Evolutionary conservation across 2,329 filamentous ascomycete genomes (phyloP), one percentile per base, ranked within the genome.

Genomic region (Botrytis deweyae): DNA sequence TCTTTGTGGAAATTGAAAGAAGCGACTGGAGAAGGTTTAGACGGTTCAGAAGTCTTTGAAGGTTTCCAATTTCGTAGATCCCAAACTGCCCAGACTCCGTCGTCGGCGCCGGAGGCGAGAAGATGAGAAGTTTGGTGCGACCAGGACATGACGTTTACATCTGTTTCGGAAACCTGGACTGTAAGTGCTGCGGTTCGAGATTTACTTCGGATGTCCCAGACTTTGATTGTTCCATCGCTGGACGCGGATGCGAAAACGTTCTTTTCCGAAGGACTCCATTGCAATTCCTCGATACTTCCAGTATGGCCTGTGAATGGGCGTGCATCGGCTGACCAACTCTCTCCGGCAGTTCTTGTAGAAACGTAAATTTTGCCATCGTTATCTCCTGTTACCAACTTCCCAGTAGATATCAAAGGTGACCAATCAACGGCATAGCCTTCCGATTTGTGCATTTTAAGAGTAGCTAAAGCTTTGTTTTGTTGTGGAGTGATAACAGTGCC

Each of bases 371-470:
- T 86, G 74, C 96, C 96, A 77, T 95, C 88, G 81, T 95, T 94
- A 83, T 99, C 96, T 76, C 96, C 96, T 0, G 95, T 98, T 64
- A 97, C 84, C 4, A 99, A 90, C 83, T 95, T 96, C 74, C 95
- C 95, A 65, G 91, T 88, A 0, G 94, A 89, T 64, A 93, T 88
- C 16, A 93, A 82, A 1, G 94, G 93, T 40, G 95, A 97, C 96
- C 96, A 99, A 84, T 98, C 96, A n/a, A 99, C 84, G 0, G 94
- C 96, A 82, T 98, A 99, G 67, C 96, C 96, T 86, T 99, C 96
- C 20, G 90, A 86, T 84, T 95, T 95, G 88, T 99, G 96, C 78
- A 95, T 94, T 78, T 93, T 90, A 78, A 99, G 90, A 4, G 94
- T 98, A 77, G 89, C 92, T 69, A 97, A 84, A 49, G 96, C 94